A percentile compares a stretch with the other conserved stretches of the same genome.
Conservation (phyloP, 768 basidiomycete species). For the Clavaria fumosa region DNA sequence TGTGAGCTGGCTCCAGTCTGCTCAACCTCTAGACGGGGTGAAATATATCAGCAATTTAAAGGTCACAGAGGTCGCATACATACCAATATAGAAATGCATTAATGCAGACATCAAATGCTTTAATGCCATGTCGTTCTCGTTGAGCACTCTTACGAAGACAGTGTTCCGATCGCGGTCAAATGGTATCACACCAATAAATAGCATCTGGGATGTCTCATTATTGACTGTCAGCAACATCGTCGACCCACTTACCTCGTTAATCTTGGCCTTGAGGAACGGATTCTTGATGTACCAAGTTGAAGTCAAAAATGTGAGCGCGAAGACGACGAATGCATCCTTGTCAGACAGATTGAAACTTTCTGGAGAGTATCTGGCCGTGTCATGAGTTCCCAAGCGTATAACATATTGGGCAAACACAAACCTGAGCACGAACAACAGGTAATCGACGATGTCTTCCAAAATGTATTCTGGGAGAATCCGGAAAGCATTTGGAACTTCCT, state of each 20-base stretch:
- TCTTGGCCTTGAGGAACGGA: conserved; percentile 91
- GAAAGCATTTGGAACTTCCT: conserved; percentile 75
- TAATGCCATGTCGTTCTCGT: conserved; percentile 70
- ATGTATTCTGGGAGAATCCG: conserved; percentile 86
- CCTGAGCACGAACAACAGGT: conserved; percentile 72
- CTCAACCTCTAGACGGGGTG: conserved; percentile 63
- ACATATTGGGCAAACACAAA: conserved; percentile 15
- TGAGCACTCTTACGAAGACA: conserved; percentile 69
- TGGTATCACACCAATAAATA: conserved; percentile 59
- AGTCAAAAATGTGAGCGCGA: conserved; percentile 79
- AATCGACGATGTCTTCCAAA: conserved; percentile 86
- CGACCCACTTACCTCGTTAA: conserved; percentile 58
- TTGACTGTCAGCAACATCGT: neutral
- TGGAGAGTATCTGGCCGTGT: conserved; percentile 55
- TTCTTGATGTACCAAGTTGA: conserved; percentile 99
- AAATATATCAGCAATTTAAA: neutral
- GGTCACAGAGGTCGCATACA: conserved; percentile 10
- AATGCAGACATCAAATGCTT: conserved; percentile 82
- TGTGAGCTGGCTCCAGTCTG: conserved; percentile 95
- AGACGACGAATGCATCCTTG: conserved; percentile 74
- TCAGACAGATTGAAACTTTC: conserved; percentile 74
- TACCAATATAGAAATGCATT: conserved; percentile 91
- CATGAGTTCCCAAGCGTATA: neutral
- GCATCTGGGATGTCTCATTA: conserved; percentile 29
- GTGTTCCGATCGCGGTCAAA: conserved; percentile 54